Evolutionary conservation across 306 rosid genomes (phyloP).

Genomic region (Prosopis cineraria): DNA sequence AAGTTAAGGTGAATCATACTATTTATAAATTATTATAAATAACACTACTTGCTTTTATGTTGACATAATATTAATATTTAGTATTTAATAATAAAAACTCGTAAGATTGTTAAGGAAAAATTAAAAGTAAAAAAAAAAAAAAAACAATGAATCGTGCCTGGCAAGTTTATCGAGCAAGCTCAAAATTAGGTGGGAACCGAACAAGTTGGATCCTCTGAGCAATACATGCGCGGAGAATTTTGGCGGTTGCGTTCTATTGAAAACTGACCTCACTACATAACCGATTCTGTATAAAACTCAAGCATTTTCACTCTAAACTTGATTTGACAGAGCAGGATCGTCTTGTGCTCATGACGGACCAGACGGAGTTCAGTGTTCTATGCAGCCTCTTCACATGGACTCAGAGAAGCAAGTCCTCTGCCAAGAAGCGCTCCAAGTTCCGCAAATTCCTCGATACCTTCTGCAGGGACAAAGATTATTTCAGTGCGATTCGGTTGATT

Average conservation of each 20-base stretch:
- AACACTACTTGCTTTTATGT: too few relatives aligned
- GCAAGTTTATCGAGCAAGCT: too few relatives aligned
- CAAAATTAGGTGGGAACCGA: too few relatives aligned
- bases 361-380: slow-evolving; percentile 63
- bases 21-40: too few relatives aligned
- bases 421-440: slow-evolving; percentile 79
- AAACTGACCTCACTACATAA: not conserved
- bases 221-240: too few relatives aligned
- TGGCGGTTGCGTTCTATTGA: not conserved
- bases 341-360: slow-evolving; percentile 52
- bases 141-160: too few relatives aligned
- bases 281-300: not conserved
- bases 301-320: not conserved
- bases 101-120: too few relatives aligned
- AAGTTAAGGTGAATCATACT: too few relatives aligned
- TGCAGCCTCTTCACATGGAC: slow-evolving; percentile 84
- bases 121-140: too few relatives aligned
- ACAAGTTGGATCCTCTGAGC: too few relatives aligned
- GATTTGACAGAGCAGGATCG: not conserved
- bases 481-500: slow-evolving; percentile 72
- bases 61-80: too few relatives aligned
- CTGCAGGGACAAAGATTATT: slow-evolving; percentile 62
- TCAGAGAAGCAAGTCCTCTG: slow-evolving; percentile 66
- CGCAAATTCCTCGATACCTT: slow-evolving; percentile 83
- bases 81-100: too few relatives aligned